Evolutionary conservation across 371 early-diverging fungal species (phyloP).

Genomic region (Mortierella sp.): DNA sequence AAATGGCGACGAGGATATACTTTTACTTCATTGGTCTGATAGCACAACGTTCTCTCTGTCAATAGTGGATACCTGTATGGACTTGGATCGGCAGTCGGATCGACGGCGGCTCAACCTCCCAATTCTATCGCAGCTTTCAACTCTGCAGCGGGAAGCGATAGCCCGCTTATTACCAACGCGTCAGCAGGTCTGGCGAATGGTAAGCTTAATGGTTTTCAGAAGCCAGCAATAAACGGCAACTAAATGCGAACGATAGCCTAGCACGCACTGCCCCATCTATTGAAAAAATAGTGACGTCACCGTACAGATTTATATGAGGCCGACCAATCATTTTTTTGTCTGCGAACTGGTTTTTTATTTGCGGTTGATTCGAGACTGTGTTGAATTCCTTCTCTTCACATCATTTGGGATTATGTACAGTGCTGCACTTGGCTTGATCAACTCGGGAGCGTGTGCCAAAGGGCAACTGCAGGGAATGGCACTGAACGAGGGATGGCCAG

Average conservation of each 20-base stretch:
- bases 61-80: constrained; percentile 58
- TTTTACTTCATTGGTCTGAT: not conserved
- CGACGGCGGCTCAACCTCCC: constrained; percentile 45
- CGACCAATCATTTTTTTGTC: constrained; percentile 17
- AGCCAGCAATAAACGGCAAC: constrained; percentile 30
- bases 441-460: not conserved
- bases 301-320: not conserved
- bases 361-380: not conserved
- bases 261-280: not conserved
- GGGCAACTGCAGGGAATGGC: not conserved
- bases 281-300: constrained; percentile 10
- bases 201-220: constrained; percentile 41
- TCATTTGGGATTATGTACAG: constrained; percentile 54
- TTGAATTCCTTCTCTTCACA: constrained; percentile 53
- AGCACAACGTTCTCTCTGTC: not conserved
- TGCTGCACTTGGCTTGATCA: constrained; percentile 15
- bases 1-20: not conserved
- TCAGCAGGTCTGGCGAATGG: constrained; percentile 44
- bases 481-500: not conserved
- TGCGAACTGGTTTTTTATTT: constrained; percentile 28
- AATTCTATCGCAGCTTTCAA: constrained; percentile 56
- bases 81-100: constrained; percentile 57
- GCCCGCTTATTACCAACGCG: constrained; percentile 53
- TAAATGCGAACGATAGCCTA: not conserved
- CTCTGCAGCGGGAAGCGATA: constrained; percentile 58